phyloP scores from a whole-genome alignment of 352 stramenopile species.

The Phytophthora nicotianae region DNA sequence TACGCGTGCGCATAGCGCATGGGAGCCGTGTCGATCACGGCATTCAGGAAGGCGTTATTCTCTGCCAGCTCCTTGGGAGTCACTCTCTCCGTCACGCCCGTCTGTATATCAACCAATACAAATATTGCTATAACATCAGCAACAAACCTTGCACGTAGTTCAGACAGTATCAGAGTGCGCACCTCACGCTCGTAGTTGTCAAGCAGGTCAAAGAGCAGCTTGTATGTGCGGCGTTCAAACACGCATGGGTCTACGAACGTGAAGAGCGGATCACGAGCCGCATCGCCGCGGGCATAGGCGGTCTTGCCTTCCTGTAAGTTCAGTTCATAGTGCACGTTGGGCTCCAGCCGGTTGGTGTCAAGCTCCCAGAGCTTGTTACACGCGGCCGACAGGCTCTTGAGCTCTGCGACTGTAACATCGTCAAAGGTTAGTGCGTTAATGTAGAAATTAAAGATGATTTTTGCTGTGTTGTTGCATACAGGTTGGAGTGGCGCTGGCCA shows the following conservation, averaged over 20 bases:
- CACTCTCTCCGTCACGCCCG: conserved; percentile 87
- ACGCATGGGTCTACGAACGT: conserved; percentile 84
- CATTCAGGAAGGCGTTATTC: conserved; percentile 93
- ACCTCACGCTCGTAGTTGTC: conserved; percentile 90
- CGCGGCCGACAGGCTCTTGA: conserved; percentile 67
- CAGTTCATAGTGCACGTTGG: conserved; percentile 92
- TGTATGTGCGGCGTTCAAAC: conserved; percentile 92
- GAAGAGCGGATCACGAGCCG: conserved; percentile 91
- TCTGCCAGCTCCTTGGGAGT: conserved; percentile 88
- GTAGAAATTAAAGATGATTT: too few species aligned
- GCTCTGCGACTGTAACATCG: conserved; percentile 41
- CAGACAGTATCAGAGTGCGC: conserved; percentile 6
- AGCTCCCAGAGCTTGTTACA: conserved; percentile 94
- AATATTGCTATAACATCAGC: conserved; percentile 5
- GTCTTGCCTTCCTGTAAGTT: conserved; percentile 94
- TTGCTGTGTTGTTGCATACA: conserved; percentile 31
- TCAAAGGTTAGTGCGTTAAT: not conserved
- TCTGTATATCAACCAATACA: conserved; percentile 38
- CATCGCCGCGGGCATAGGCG: conserved; percentile 88
- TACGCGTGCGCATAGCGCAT: conserved; percentile 95
- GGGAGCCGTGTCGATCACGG: conserved; percentile 89
- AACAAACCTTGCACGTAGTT: not conserved
- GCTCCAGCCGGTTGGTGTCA: conserved; percentile 81
- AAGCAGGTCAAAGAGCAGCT: conserved; percentile 90
- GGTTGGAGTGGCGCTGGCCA: conserved; percentile 54